These are phyloP conservation scores for Syzygium aromaticum DNA, from an alignment of 345 rosid genomes.

Conservation along the genomic window DNA sequence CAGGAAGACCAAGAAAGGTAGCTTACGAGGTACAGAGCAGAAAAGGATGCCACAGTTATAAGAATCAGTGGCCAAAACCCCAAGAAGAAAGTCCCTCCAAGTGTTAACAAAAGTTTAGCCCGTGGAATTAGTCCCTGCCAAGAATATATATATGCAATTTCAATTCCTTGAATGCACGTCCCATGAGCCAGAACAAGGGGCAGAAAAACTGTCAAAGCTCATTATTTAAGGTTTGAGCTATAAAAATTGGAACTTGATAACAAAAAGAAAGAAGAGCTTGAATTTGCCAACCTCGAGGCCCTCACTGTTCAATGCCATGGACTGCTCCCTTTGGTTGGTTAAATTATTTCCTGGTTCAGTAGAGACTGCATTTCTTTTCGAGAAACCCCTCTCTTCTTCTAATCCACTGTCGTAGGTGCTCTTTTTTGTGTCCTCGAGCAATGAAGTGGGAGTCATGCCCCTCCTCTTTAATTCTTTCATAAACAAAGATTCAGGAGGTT, in stretches of 20 bases:
- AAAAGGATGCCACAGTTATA: slow-evolving; percentile 54
- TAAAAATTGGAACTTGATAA: neutral
- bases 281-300: slow-evolving; percentile 73
- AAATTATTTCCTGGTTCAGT: slow-evolving; percentile 50
- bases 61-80: slow-evolving; percentile 82
- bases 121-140: slow-evolving; percentile 92
- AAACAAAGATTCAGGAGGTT: slow-evolving; percentile 86
- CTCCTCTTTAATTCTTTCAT: slow-evolving; percentile 90
- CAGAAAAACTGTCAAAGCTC: neutral
- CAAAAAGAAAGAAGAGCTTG: neutral
- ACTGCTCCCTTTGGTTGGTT: slow-evolving; percentile 72
- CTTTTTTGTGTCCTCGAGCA: slow-evolving; percentile 57
- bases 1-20: slow-evolving; percentile 1
- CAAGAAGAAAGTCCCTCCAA: slow-evolving; percentile 92
- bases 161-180: neutral
- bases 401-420: slow-evolving; percentile 32
- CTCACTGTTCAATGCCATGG: slow-evolving; percentile 89
- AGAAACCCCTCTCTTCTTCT: slow-evolving; percentile 43
- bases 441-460: slow-evolving; percentile 85
- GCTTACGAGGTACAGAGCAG: slow-evolving; percentile 75
- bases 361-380: slow-evolving; percentile 55
- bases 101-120: slow-evolving; percentile 63
- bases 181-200: neutral
- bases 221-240: neutral
- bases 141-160: neutral